These are phyloP conservation scores for Aspergillus conjunctus DNA, from an alignment of 495 filamentous ascomycete genomes.

Conservation along the genomic window DNA sequence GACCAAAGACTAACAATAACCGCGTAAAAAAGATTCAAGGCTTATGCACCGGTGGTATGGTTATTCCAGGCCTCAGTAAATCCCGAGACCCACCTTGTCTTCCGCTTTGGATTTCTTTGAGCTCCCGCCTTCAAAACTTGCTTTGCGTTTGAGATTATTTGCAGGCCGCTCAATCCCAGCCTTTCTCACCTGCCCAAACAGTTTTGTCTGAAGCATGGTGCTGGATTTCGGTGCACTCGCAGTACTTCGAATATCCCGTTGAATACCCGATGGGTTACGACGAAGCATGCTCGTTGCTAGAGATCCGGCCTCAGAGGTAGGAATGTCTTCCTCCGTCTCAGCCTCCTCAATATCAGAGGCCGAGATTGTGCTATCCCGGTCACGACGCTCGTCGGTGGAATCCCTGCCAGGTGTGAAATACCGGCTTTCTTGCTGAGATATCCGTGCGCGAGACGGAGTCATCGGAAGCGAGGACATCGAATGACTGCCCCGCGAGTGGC, in stretches of 20 bases:
- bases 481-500: constrained; percentile 68
- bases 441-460: constrained; percentile 61
- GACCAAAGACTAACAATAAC: background rate
- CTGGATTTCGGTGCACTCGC: constrained; percentile 41
- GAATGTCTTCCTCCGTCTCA: constrained; percentile 57
- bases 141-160: constrained; percentile 59
- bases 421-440: constrained; percentile 46
- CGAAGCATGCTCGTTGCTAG: constrained; percentile 56
- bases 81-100: constrained; percentile 62
- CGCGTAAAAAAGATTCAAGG: background rate
- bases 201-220: constrained; percentile 60
- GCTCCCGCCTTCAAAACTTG: constrained; percentile 49
- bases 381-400: constrained; percentile 56
- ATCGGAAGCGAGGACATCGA: constrained; percentile 80
- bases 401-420: constrained; percentile 60
- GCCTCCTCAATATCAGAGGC: constrained; percentile 71
- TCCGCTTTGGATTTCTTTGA: constrained; percentile 63
- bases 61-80: constrained; percentile 50
- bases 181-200: constrained; percentile 70
- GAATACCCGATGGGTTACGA: constrained; percentile 34
- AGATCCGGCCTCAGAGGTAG: constrained; percentile 54
- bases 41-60: constrained; percentile 24
- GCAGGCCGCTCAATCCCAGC: constrained; percentile 43
- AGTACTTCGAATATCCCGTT: constrained; percentile 24
- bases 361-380: constrained; percentile 88